phyloP scores from a whole-genome alignment of 1,139 yeast species.

The Taphrina populina region DNA sequence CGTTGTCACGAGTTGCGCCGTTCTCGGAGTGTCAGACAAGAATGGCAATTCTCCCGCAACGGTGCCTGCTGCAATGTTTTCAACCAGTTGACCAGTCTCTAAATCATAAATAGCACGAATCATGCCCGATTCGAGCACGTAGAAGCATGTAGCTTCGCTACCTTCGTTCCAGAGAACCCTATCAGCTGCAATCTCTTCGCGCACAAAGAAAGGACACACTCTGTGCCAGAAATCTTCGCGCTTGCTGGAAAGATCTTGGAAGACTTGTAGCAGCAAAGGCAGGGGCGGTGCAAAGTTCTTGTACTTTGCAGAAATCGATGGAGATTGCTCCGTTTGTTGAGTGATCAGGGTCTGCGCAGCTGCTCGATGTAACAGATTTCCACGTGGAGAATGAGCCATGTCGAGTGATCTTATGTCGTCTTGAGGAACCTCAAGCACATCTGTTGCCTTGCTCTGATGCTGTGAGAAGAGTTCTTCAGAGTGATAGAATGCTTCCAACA shows the following conservation, averaged over 20 bases:
- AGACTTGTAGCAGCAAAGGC: constrained; percentile 65
- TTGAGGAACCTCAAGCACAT: constrained; percentile 18
- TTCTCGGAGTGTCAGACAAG: constrained; percentile 51
- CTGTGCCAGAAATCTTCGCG: constrained; percentile 67
- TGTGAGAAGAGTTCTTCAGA: constrained; percentile 34
- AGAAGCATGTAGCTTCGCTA: constrained; percentile 52
- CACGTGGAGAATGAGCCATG: constrained; percentile 34
- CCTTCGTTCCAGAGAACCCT: constrained; percentile 44
- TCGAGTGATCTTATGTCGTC: constrained; percentile 21
- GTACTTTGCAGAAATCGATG: constrained; percentile 12
- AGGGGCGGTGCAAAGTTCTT: constrained; percentile 56
- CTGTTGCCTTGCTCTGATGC: constrained; percentile 33
- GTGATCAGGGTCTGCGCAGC: constrained; percentile 32
- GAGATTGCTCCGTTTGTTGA: constrained; percentile 3
- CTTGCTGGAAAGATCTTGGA: constrained; percentile 63
- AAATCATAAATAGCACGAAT: constrained; percentile 61
- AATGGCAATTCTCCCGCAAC: constrained; percentile 74
- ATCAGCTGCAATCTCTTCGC: constrained; percentile 54
- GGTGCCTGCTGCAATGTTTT: constrained; percentile 83
- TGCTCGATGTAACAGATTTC: constrained; percentile 23
- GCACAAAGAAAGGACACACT: constrained; percentile 53
- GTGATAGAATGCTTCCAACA: constrained; percentile 63
- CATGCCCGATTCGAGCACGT: constrained; percentile 77
- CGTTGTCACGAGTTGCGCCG: constrained; percentile 50
- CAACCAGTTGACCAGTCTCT: constrained; percentile 57